Base-by-base conservation (phyloP, 345 rosid species). In the Rhodamnia argentea region DNA sequence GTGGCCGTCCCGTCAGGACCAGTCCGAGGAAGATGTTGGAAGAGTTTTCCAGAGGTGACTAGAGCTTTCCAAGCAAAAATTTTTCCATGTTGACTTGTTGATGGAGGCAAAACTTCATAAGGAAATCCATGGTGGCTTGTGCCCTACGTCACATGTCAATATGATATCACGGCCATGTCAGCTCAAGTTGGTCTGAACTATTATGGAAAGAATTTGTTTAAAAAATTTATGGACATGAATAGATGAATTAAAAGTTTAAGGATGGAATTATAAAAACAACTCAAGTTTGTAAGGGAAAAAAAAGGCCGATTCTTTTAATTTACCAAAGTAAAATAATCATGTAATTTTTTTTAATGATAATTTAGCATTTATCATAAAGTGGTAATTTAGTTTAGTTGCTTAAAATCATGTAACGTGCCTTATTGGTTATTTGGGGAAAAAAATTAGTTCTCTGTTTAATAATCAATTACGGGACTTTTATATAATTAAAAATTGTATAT, bases 401-500 rank as follows among this genome's bases (percentile, higher is more conserved):
- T 29, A 7, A 18, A 29, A 9, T 29, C 76, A 7, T 7, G 42
- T 15, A 62, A 29, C 7, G 42, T 2, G 37, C 11, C 76, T 62
- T 15, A 29, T 15, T 62, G 42, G 15, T 29, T 62, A 62, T 16
- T 62, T 62, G 13, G 40, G 3, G 3, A 37, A 22, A 29, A 29
- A 62, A 14, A 62, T 7, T 15, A 29, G 5, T 15, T 29, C 40
- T 62, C 42, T 3, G 0, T 2, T 37, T 62, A n/a, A 0, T 29
- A 62, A 29, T 6, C 18, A 29, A 42, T 27, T 29, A 15, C 1
- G 1, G 10, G 22, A 62, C 11, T 62, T 32, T 14, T 62, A 27
- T 3, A 29, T 62, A 14, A n/a, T 7, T 3, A n/a, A 0, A 27
- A n/a, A 27, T 27, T 3, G 40, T 14, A 29, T 29, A 29, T 7